phyloP scores from a whole-genome alignment of 805 yeast genomes.

The Kodamaea hsintzibuensis region DNA sequence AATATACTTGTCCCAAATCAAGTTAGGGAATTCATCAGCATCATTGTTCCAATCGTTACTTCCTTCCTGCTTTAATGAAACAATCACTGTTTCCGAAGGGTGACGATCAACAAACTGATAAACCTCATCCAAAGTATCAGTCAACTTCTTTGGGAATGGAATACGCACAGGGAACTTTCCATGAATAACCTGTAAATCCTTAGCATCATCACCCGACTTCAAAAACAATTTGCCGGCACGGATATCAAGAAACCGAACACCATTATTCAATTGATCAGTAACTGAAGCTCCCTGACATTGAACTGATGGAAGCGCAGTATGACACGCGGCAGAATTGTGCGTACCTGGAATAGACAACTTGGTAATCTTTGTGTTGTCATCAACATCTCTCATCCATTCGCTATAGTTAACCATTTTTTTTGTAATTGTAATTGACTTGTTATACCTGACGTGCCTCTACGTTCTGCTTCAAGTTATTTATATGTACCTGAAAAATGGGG shows the following conservation, averaged over 20 bases:
- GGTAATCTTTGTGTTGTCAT: constrained; percentile 52
- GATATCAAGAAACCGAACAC: constrained; percentile 74
- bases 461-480: background rate
- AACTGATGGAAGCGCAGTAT: constrained; percentile 70
- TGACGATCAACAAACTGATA: constrained; percentile 55
- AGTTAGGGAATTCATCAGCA: constrained; percentile 62
- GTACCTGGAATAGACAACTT: constrained; percentile 76
- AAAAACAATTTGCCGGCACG: constrained; percentile 61
- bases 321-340: constrained; percentile 78
- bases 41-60: constrained; percentile 62
- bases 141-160: constrained; percentile 54
- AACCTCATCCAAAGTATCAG: constrained; percentile 54
- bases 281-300: constrained; percentile 70
- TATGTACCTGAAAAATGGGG: background rate
- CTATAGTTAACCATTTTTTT: constrained; percentile 39
- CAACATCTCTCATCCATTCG: constrained; percentile 56
- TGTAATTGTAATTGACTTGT: background rate
- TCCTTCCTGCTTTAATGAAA: constrained; percentile 77
- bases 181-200: constrained; percentile 66
- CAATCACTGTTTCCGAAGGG: constrained; percentile 59
- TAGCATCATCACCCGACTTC: constrained; percentile 48
- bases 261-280: constrained; percentile 63
- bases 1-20: constrained; percentile 59
- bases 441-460: background rate
- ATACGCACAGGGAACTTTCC: constrained; percentile 75